phyloP scores from a whole-genome alignment of 106 monocot species.

The Triglochin maritima region DNA sequence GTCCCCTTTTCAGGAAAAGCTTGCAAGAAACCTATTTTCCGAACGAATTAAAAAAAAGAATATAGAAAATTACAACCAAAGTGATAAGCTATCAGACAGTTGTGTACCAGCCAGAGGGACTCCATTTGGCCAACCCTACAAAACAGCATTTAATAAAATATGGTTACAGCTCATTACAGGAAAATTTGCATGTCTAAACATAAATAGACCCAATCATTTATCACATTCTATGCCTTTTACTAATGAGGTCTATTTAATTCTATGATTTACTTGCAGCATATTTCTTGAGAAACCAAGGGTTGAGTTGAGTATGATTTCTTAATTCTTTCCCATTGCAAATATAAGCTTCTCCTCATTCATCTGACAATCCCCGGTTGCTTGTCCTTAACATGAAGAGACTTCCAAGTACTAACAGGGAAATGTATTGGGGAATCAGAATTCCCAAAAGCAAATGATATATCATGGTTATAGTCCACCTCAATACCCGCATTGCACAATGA shows the following conservation, averaged over 20 bases:
- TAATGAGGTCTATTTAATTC: too few relatives aligned
- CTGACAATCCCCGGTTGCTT: too few relatives aligned
- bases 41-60: background rate
- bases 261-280: too few relatives aligned
- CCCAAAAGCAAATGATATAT: background rate
- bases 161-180: background rate
- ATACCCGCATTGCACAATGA: constrained; percentile 33
- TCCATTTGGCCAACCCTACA: constrained; percentile 14
- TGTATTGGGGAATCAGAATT: background rate
- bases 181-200: background rate
- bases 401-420: background rate
- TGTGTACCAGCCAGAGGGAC: constrained; percentile 3
- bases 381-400: too few relatives aligned
- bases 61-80: background rate
- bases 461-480: constrained; percentile 9
- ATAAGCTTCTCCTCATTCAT: too few relatives aligned
- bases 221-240: too few relatives aligned
- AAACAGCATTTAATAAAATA: constrained; percentile 1
- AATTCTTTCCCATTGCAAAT: background rate
- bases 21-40: background rate
- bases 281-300: too few relatives aligned
- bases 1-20: constrained; percentile 5
- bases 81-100: background rate
- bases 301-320: too few relatives aligned
- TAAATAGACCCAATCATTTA: too few relatives aligned